Evolutionary conservation across 139 green algal species (phyloP).

Genomic region (Desmodesmus armatus): DNA sequence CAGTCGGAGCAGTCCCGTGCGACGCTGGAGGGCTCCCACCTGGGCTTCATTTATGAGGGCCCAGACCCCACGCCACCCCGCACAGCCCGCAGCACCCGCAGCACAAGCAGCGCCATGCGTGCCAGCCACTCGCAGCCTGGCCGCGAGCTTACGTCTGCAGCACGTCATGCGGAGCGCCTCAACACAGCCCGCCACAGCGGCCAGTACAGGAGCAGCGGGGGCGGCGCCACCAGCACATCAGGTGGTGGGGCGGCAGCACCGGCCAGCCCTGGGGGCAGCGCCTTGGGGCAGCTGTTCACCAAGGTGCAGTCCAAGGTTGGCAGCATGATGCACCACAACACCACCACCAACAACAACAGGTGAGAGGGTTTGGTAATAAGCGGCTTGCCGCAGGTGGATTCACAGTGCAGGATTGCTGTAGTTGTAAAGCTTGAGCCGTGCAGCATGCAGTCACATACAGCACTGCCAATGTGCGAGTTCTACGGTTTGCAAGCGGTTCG

Average conservation of each 20-base stretch:
- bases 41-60: not conserved
- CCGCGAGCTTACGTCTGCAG: not conserved
- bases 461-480: too few relatives aligned
- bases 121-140: conserved; percentile 10
- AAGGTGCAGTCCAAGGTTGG: too few relatives aligned
- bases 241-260: not conserved
- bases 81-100: conserved; percentile 17
- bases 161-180: conserved; percentile 31
- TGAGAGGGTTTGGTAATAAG: too few relatives aligned
- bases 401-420: too few relatives aligned
- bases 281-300: too few relatives aligned
- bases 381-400: too few relatives aligned
- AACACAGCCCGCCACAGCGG: conserved; percentile 20
- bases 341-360: too few relatives aligned
- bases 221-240: not conserved
- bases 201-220: not conserved
- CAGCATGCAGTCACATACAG: too few relatives aligned
- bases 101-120: not conserved
- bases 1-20: not conserved
- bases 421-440: too few relatives aligned
- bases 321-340: too few relatives aligned
- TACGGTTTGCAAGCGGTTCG: too few relatives aligned
- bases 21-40: not conserved
- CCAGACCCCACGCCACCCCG: conserved; percentile 9
- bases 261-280: not conserved